phyloP scores from a whole-genome alignment of 2,329 filamentous ascomycete species.

The Microdochium trichocladiopsis region DNA sequence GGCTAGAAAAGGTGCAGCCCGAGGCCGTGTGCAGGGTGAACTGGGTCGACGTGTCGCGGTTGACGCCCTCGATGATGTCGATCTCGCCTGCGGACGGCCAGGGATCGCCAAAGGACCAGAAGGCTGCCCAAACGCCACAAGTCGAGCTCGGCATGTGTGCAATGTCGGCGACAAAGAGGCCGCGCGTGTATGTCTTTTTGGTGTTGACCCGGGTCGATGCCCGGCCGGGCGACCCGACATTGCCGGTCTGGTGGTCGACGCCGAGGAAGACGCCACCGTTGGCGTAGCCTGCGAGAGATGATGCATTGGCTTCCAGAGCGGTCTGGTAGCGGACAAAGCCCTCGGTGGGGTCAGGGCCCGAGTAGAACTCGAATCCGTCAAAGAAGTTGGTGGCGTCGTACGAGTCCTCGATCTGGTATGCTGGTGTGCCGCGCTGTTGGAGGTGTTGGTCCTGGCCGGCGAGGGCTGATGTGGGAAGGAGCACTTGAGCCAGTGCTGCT shows the following conservation, averaged over 20 bases:
- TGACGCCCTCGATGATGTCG: constrained; percentile 75
- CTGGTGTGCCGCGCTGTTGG: background rate
- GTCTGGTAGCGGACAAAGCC: constrained; percentile 68
- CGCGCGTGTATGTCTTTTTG: constrained; percentile 58
- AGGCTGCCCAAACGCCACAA: constrained; percentile 73
- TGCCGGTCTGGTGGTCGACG: constrained; percentile 54
- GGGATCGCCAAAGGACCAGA: constrained; percentile 58
- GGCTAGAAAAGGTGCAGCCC: constrained; percentile 44
- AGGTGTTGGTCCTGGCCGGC: background rate
- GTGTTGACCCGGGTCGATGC: constrained; percentile 64
- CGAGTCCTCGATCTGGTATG: constrained; percentile 38
- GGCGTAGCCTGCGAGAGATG: constrained; percentile 50
- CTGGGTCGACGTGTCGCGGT: constrained; percentile 48
- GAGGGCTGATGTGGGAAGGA: background rate
- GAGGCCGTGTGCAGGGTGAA: constrained; percentile 62
- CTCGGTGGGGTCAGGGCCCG: constrained; percentile 58
- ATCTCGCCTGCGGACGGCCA: constrained; percentile 71
- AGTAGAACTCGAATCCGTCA: constrained; percentile 48
- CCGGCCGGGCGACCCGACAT: constrained; percentile 49
- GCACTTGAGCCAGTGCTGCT: background rate
- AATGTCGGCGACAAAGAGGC: constrained; percentile 67
- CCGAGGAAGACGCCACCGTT: constrained; percentile 58
- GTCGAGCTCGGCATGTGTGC: constrained; percentile 66
- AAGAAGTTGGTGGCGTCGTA: constrained; percentile 51
- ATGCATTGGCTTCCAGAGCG: constrained; percentile 46